Base-by-base conservation (phyloP, 768 basidiomycete species). In the Podaxis sp. region DNA sequence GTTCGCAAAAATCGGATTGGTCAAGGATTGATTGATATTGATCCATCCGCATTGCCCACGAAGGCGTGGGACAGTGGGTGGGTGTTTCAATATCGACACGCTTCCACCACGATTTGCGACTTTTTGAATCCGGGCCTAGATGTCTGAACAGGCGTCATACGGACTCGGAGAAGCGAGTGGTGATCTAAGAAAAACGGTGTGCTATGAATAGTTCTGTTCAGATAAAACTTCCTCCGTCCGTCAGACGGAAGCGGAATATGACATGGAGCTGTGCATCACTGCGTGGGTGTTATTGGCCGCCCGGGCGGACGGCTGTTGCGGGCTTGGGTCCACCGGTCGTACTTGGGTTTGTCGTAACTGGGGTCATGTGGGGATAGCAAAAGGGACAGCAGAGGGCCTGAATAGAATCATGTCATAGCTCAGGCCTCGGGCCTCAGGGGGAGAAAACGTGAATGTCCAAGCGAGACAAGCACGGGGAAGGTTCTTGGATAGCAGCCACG, bases 111-210 rank as follows among this genome's bases (percentile, higher is more conserved):
- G 2, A 33, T 10, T 33, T 33, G 33, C 33, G 33, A 33, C 10
- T 33, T 33, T 33, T 33, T 10, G 10, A 33, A 33, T 10, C 33
- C 33, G 33, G 33, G 10, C 2, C 8, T 33, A 33, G 33, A 33
- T 10, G 33, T 33, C 10, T 33, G 33, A 10, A 33, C 33, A 33
- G 33, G 33, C 8, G 33, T 33, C 33, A 33, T 33, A 33, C 37
- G 12, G 36, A 11, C 17, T 55, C 53, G 53, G 53, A 55, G 53
- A 55, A 55, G 33, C n/a, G 17, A 20, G 33, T 55, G 53, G 53
- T 20, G 41, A 20, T 20, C 13, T 13, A 13, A 44, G n/a, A 44
- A 20, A 44, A 44, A 15, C 15, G 41, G 13, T 44, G 41, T 20
- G 41, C 41, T 20, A 20, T 8, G n/a, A 20, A 44, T 44, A 44